phyloP scores from a whole-genome alignment of 495 filamentous ascomycete species.

The Xylaria grammica region DNA sequence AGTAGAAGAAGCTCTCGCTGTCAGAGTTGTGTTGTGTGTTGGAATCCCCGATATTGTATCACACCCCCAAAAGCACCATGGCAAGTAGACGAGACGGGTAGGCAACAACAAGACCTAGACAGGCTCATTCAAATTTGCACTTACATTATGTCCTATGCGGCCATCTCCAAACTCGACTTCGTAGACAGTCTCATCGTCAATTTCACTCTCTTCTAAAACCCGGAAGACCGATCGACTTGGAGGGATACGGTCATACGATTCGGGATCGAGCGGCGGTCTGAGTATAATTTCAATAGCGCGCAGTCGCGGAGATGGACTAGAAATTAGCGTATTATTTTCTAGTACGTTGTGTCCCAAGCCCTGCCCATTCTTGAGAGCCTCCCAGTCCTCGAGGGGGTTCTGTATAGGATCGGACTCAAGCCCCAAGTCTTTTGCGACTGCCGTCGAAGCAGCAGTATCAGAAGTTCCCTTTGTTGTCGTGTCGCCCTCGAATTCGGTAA shows the following conservation, averaged over 20 bases:
- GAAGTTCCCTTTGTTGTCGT: not conserved
- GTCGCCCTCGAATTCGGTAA: not conserved
- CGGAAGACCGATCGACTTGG: conserved; percentile 21
- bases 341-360: not conserved
- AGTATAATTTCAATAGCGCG: conserved; percentile 27
- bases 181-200: conserved; percentile 24
- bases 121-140: conserved; percentile 11
- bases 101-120: too few relatives aligned
- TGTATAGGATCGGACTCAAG: not conserved
- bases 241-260: conserved; percentile 26
- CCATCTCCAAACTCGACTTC: conserved; percentile 40
- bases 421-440: not conserved
- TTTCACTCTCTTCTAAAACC: conserved; percentile 25
- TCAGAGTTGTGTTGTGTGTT: not conserved
- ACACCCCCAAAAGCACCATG: too few relatives aligned
- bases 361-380: not conserved
- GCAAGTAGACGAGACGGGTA: too few relatives aligned
- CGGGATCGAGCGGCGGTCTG: conserved; percentile 26
- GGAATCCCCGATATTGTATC: too few relatives aligned
- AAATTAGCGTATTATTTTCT: not conserved
- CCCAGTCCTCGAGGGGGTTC: not conserved
- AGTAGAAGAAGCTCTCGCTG: not conserved
- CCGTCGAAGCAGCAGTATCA: not conserved
- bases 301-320: not conserved
- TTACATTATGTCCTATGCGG: conserved; percentile 33